Conservation (phyloP, 805 yeast genomes). For the Komagataella pseudopastoris region DNA sequence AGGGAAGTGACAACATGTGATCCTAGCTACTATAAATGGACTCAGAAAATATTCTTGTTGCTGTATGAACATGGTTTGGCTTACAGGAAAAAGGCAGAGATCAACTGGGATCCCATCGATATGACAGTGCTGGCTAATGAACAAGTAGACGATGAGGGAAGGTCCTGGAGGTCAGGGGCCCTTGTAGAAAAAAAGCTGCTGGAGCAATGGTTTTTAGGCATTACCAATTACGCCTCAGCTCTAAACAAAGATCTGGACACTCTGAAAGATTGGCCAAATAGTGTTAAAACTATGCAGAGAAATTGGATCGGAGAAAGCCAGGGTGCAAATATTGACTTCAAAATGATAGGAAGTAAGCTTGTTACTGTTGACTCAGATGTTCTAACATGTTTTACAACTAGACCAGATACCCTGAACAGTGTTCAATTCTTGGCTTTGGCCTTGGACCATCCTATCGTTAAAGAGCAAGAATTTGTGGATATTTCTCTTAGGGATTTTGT, state of each 20-base stretch:
- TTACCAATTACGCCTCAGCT: slow-evolving; percentile 66
- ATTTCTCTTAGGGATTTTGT: slow-evolving; percentile 32
- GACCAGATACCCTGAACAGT: slow-evolving; percentile 78
- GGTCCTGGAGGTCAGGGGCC: slow-evolving; percentile 97
- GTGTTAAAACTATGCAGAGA: slow-evolving; percentile 80
- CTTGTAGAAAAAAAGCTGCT: slow-evolving; percentile 69
- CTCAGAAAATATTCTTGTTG: slow-evolving; percentile 73
- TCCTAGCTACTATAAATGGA: slow-evolving; percentile 84
- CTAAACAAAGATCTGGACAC: slow-evolving; percentile 49
- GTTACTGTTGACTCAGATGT: slow-evolving; percentile 24
- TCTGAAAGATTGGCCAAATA: slow-evolving; percentile 72
- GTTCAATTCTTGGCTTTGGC: slow-evolving; percentile 79
- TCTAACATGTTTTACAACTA: slow-evolving; percentile 48
- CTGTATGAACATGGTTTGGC: slow-evolving; percentile 70
- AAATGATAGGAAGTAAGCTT: slow-evolving; percentile 11
- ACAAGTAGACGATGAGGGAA: slow-evolving; percentile 84
- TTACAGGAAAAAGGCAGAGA: slow-evolving; percentile 73
- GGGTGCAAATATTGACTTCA: slow-evolving; percentile 62
- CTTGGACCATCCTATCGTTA: slow-evolving; percentile 50
- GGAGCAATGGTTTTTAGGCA: slow-evolving; percentile 90
- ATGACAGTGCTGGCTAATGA: slow-evolving; percentile 92
- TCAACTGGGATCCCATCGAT: slow-evolving; percentile 97
- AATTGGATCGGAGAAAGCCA: slow-evolving; percentile 89
- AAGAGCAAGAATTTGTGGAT: slow-evolving; percentile 22
- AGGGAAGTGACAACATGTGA: slow-evolving; percentile 76